Evolutionary conservation across 2,329 filamentous ascomycete species (phyloP).

Genomic region (Canariomyces notabilis): DNA sequence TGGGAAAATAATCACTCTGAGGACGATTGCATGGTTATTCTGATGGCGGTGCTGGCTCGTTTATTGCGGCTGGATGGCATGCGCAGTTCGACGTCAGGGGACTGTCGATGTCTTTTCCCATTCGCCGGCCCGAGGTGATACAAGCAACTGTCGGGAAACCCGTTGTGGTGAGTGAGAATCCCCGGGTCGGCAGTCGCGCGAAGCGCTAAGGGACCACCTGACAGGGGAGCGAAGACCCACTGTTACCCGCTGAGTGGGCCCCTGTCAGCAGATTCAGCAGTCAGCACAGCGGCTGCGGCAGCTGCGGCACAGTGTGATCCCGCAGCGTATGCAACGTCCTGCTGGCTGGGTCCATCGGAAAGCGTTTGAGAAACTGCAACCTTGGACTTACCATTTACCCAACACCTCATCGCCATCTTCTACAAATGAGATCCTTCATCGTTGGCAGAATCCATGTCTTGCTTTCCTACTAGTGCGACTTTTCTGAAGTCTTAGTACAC

Average conservation of each 20-base stretch:
- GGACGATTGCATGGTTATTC: conserved; percentile 7
- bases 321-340: too few relatives aligned
- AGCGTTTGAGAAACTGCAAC: too few relatives aligned
- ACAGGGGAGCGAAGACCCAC: conserved; percentile 11
- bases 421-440: too few relatives aligned
- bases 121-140: conserved; percentile 9
- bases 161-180: conserved; percentile 1
- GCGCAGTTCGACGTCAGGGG: conserved; percentile 15
- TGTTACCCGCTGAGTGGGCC: conserved; percentile 11
- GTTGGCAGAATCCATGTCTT: too few relatives aligned
- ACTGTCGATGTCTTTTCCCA: conserved; percentile 8
- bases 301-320: background rate
- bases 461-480: too few relatives aligned
- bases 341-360: too few relatives aligned
- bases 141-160: conserved; percentile 1
- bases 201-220: background rate
- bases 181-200: conserved; percentile 7
- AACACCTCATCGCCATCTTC: too few relatives aligned
- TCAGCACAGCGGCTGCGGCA: too few relatives aligned
- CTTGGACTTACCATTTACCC: too few relatives aligned
- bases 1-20: too few relatives aligned
- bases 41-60: background rate
- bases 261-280: background rate
- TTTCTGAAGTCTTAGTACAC: too few relatives aligned
- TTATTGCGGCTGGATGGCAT: background rate